Evolutionary conservation across 2,329 filamentous ascomycete genomes (phyloP), one percentile per base, ranked within the genome.

Genomic region (Sarocladiaceae sp.): DNA sequence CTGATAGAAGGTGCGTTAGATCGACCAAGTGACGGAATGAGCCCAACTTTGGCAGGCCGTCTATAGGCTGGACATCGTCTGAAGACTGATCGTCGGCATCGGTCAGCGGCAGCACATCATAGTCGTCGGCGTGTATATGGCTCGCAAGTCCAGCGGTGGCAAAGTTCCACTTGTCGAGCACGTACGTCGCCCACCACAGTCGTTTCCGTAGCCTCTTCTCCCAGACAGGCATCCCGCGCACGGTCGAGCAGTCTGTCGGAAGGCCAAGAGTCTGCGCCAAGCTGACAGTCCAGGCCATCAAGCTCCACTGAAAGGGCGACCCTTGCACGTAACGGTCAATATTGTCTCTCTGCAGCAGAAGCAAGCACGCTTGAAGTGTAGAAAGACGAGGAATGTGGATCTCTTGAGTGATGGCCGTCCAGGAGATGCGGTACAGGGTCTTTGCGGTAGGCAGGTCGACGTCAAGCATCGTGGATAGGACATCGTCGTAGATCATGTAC

Each of bases 151-250:
- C 37, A 10, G 37, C 11, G 8, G 37, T 42, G 17, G 37, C 37
- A 42, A 23, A 42, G 37, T 42, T 22, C 63, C 67, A 71, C 54
- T 68, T 71, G 33, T 72, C 69, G 52, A 71, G 65, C 15, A 63
- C 56, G 46, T 69, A 71, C 4, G 71, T 56, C 5, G 66, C 66
- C 69, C 69, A 71, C 67, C 69, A 71, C 7, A 72, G 56, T 5
- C 69, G 59, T 18, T 66, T 57, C 2, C 69, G 63, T 7, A 71
- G 58, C 10, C 67, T 60, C 50, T 69, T 69, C 50, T 71, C 68
- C 61, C 35, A 37, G n/a, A n/a, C 35, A 11, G 35, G 35, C 35
- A 37, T 37, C 10, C 35, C 35, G 11, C 35, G 35, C 8, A 33
- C 29, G 8, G 29, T 33, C 10, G 29, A 33, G 15, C 29, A 33